A percentile compares a stretch with the other conserved stretches of the same genome.
Evolutionary conservation across 352 stramenopile genomes (phyloP).

Genomic region (Phytophthora boehmeriae): DNA sequence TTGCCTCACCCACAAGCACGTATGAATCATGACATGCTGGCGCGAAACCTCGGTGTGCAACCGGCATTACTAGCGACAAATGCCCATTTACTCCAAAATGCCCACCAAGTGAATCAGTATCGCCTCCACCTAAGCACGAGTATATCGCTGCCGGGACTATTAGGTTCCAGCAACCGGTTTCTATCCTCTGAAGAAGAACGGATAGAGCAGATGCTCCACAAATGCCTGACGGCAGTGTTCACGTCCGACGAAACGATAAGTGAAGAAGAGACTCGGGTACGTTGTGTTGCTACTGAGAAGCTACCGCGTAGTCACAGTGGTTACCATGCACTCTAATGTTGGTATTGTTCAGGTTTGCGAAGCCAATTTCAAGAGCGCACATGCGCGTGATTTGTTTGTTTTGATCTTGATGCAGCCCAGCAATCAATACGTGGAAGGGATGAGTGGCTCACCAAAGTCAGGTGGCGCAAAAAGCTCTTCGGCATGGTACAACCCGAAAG

Average conservation of each 20-base stretch:
- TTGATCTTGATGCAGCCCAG: constrained; percentile 88
- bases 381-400: constrained; percentile 81
- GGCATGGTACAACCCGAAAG: constrained; percentile 82
- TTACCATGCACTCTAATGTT: not conserved
- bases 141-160: constrained; percentile 19
- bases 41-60: constrained; percentile 43
- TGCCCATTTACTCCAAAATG: constrained; percentile 41
- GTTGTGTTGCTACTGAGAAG: constrained; percentile 5
- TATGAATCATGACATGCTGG: constrained; percentile 32
- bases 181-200: constrained; percentile 77
- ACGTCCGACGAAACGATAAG: constrained; percentile 75
- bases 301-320: not conserved
- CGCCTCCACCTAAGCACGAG: constrained; percentile 27
- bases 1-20: not conserved
- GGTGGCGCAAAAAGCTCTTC: constrained; percentile 37
- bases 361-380: constrained; percentile 64
- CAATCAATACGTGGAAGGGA: constrained; percentile 71
- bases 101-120: constrained; percentile 54
- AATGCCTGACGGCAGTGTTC: constrained; percentile 82
- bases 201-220: constrained; percentile 83
- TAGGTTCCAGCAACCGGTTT: constrained; percentile 32
- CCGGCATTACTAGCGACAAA: constrained; percentile 41
- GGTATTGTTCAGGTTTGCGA: constrained; percentile 53
- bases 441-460: constrained; percentile 28
- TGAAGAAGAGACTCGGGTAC: constrained; percentile 57